Conservation (phyloP, 2,329 filamentous ascomycete genomes). For the Xylariales sp. region DNA sequence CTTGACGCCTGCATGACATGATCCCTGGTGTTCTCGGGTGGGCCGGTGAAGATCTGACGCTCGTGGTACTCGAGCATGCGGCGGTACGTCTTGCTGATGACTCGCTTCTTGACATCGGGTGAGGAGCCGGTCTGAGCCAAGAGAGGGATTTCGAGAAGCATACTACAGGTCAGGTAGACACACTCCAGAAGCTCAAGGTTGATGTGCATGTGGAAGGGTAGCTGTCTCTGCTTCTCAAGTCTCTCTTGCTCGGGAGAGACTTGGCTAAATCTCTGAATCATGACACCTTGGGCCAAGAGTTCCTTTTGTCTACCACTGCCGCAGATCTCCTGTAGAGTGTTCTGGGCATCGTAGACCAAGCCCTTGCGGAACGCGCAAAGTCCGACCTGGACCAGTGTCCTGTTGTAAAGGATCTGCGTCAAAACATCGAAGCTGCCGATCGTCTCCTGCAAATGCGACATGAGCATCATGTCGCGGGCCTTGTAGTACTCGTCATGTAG, state of each 20-base stretch:
- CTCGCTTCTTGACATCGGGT: slow-evolving; percentile 92
- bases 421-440: slow-evolving; percentile 95
- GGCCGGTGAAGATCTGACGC: slow-evolving; percentile 97
- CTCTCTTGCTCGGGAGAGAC: slow-evolving; percentile 97
- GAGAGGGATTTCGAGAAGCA: slow-evolving; percentile 96
- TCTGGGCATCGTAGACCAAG: slow-evolving; percentile 95
- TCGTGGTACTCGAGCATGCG: slow-evolving; percentile 99
- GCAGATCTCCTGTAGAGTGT: slow-evolving; percentile 95
- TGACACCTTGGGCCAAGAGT: slow-evolving; percentile 92
- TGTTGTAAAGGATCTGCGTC: slow-evolving; percentile 98
- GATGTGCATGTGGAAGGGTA: slow-evolving; percentile 99
- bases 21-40: slow-evolving; percentile 96
- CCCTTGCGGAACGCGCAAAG: slow-evolving; percentile 97
- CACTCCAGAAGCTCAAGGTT: slow-evolving; percentile 97
- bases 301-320: slow-evolving; percentile 98
- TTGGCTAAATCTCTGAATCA: slow-evolving; percentile 94
- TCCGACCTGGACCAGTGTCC: slow-evolving; percentile 93
- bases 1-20: slow-evolving; percentile 99
- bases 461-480: slow-evolving; percentile 97
- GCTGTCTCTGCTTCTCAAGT: slow-evolving; percentile 91
- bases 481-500: slow-evolving; percentile 98
- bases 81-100: slow-evolving; percentile 99
- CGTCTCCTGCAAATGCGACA: slow-evolving; percentile 97
- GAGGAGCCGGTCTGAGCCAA: slow-evolving; percentile 95
- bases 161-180: slow-evolving; percentile 97